Conservation (phyloP, 2,329 filamentous ascomycete species). For the Ascomycota sp. region DNA sequence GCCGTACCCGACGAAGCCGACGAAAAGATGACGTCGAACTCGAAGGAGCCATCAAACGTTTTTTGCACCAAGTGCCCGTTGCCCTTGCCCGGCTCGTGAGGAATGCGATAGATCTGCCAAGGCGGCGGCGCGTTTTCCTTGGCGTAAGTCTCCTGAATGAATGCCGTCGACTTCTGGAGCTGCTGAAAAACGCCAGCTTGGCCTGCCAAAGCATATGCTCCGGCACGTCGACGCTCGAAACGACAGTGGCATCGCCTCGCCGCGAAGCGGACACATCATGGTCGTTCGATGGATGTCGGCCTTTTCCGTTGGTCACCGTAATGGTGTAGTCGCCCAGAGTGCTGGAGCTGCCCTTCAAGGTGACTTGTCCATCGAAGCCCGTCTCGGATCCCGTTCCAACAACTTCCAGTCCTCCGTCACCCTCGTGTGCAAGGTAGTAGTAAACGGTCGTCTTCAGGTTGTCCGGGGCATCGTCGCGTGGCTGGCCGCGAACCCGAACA, state of each 20-base stretch:
- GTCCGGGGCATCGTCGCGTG: slow-evolving; percentile 44
- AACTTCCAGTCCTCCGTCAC: slow-evolving; percentile 42
- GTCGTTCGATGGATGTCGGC: slow-evolving; percentile 37
- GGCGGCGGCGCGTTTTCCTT: slow-evolving; percentile 57
- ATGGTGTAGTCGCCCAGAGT: slow-evolving; percentile 66
- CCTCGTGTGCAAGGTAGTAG: slow-evolving; percentile 70
- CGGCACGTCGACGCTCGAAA: slow-evolving; percentile 48
- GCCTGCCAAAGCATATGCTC: slow-evolving; percentile 64
- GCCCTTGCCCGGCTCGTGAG: slow-evolving; percentile 45
- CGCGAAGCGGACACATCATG: slow-evolving; percentile 49
- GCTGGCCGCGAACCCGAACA: slow-evolving; percentile 64
- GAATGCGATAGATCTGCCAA: slow-evolving; percentile 65
- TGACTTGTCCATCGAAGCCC: slow-evolving; percentile 40
- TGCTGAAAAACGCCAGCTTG: slow-evolving; percentile 40
- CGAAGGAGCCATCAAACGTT: slow-evolving; percentile 73
- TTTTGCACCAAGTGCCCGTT: slow-evolving; percentile 85
- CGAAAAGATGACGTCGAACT: slow-evolving; percentile 83
- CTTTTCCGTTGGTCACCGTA: slow-evolving; percentile 49
- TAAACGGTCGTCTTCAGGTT: slow-evolving; percentile 57
- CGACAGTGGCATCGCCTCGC: slow-evolving; percentile 55
- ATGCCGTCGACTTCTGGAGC: slow-evolving; percentile 28
- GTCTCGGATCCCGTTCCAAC: slow-evolving; percentile 27
- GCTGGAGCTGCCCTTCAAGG: slow-evolving; percentile 46
- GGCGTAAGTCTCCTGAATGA: slow-evolving; percentile 26
- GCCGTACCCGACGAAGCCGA: slow-evolving; percentile 46